A percentile compares a stretch with the other conserved stretches of the same genome.
Conservation (phyloP, 2,329 filamentous ascomycete genomes). For the Myriosclerotinia curreyana region DNA sequence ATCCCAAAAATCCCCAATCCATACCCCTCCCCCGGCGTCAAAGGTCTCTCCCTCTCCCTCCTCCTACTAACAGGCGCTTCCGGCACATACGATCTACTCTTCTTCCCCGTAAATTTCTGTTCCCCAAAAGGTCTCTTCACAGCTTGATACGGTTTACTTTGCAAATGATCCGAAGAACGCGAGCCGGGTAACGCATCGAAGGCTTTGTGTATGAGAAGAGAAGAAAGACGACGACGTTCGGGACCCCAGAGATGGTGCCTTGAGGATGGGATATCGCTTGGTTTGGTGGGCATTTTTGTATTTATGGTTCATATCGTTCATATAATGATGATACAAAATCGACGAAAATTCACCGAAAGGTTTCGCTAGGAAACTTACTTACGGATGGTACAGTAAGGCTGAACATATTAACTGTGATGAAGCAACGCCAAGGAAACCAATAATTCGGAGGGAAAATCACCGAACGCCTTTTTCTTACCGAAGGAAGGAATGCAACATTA, state of each 20-base stretch:
- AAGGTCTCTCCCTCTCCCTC: neutral
- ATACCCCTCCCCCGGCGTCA: neutral
- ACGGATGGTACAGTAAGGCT: neutral
- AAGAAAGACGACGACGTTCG: slow-evolving; percentile 11
- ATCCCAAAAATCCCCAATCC: slow-evolving; percentile 1
- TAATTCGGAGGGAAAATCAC: neutral
- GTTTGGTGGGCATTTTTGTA: neutral
- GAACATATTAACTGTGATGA: neutral
- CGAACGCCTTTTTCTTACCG: neutral
- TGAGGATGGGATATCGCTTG: neutral
- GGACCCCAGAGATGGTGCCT: slow-evolving; percentile 7
- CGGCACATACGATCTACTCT: slow-evolving; percentile 10
- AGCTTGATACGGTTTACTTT: slow-evolving; percentile 1
- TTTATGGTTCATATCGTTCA: neutral
- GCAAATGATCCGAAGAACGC: neutral
- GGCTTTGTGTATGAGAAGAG: slow-evolving; percentile 4
- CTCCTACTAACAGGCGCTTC: slow-evolving; percentile 9
- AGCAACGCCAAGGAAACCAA: neutral
- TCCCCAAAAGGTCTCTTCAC: slow-evolving; percentile 4
- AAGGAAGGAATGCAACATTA: slow-evolving; percentile 9
- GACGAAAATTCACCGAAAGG: neutral
- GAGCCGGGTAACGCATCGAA: slow-evolving; percentile 11
- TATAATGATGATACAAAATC: no score
- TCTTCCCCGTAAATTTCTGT: slow-evolving; percentile 7
- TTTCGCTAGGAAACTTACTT: no score